These are phyloP conservation scores for Penicillium cosmopolitanum DNA, from an alignment of 495 filamentous ascomycete genomes.

Conservation along the genomic window DNA sequence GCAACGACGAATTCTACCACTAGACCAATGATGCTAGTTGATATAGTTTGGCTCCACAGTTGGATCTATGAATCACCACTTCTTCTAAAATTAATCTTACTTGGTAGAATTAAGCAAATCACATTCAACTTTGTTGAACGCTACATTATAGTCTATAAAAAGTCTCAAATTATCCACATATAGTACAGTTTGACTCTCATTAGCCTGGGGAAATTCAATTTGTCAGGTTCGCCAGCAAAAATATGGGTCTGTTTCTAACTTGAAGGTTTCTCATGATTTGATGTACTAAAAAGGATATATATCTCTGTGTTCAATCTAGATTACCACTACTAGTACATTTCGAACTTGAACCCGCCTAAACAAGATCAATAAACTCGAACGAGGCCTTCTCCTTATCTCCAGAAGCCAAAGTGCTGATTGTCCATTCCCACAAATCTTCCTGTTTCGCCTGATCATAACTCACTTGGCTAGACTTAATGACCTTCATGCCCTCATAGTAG, in stretches of 20 bases:
- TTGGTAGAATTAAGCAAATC: too few relatives aligned
- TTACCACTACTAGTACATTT: too few relatives aligned
- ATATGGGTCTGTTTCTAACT: neutral
- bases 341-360: neutral
- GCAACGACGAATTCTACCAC: constrained; percentile 65
- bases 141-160: too few relatives aligned
- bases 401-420: constrained; percentile 42
- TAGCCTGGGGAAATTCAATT: neutral
- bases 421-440: constrained; percentile 55
- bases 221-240: neutral
- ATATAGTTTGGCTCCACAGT: neutral
- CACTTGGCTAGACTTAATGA: constrained; percentile 37
- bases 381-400: constrained; percentile 33
- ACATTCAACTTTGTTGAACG: too few relatives aligned
- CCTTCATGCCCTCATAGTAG: constrained; percentile 43
- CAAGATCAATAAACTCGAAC: constrained; percentile 22
- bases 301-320: too few relatives aligned
- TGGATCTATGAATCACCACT: neutral
- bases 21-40: constrained; percentile 57
- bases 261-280: neutral
- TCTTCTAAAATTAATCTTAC: neutral
- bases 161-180: too few relatives aligned
- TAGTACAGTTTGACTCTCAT: too few relatives aligned
- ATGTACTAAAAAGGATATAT: neutral
- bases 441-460: constrained; percentile 47